phyloP scores from a whole-genome alignment of 2,329 filamentous ascomycete species.

The Penicillium sp. region DNA sequence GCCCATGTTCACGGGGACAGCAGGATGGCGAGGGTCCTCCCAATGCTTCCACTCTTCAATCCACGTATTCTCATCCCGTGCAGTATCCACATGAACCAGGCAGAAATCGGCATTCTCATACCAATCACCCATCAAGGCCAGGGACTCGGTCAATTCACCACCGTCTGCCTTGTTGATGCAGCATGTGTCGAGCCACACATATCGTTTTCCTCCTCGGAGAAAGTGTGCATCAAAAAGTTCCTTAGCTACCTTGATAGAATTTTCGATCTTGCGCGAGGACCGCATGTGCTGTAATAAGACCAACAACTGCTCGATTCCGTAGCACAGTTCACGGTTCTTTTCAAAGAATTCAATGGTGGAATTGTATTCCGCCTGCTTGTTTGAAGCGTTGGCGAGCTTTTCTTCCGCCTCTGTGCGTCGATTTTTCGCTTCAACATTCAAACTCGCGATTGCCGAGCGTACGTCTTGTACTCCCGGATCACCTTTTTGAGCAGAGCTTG shows the following conservation, averaged over 20 bases:
- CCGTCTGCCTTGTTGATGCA: slow-evolving; percentile 24
- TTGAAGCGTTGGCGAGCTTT: background rate
- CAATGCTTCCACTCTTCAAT: slow-evolving; percentile 9
- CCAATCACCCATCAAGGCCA: slow-evolving; percentile 25
- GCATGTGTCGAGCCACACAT: slow-evolving; percentile 28
- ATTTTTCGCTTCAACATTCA: background rate
- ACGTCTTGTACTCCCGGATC: background rate
- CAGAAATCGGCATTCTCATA: slow-evolving; percentile 23
- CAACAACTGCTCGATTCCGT: background rate
- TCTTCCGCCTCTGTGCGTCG: background rate
- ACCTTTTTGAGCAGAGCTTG: background rate
- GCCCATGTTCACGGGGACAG: slow-evolving; percentile 4
- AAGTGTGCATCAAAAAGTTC: slow-evolving; percentile 12
- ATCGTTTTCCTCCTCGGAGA: slow-evolving; percentile 7
- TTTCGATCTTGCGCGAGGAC: background rate
- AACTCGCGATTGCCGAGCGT: background rate
- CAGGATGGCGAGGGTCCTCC: slow-evolving; percentile 4
- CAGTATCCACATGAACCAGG: slow-evolving; percentile 18
- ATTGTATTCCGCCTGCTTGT: background rate
- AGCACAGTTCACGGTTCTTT: background rate
- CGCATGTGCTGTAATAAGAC: background rate
- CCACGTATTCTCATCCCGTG: slow-evolving; percentile 4
- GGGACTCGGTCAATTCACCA: slow-evolving; percentile 20
- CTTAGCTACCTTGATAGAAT: background rate
- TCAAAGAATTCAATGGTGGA: background rate